Evolutionary conservation across 441 rosid species (phyloP).

Genomic region (Erysimum cheiri): DNA sequence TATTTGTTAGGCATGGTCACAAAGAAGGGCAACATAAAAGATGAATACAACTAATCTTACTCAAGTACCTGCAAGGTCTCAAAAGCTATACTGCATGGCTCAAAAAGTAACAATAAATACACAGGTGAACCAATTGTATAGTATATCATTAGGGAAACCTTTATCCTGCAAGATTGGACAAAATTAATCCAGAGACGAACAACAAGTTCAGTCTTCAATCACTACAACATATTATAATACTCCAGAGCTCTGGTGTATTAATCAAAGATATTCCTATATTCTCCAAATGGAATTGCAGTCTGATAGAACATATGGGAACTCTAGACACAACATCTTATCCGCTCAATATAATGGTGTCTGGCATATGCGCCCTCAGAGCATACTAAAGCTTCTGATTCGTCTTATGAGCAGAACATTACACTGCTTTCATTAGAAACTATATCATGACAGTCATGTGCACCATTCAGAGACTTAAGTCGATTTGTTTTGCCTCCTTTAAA

Average conservation of each 20-base stretch:
- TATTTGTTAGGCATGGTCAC: slow-evolving; percentile 5
- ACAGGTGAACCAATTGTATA: slow-evolving; percentile 64
- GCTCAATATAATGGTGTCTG: neutral
- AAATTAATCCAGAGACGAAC: slow-evolving; percentile 15
- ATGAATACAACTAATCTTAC: slow-evolving; percentile 15
- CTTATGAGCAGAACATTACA: neutral
- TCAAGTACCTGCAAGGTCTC: slow-evolving; percentile 90
- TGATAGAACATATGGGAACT: slow-evolving; percentile 6
- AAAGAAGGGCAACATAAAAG: neutral
- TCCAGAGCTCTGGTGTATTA: neutral
- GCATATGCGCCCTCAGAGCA: neutral
- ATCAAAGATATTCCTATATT: neutral
- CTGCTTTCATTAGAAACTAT: slow-evolving; percentile 2
- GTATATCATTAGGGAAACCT: slow-evolving; percentile 66
- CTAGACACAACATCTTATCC: slow-evolving; percentile 4
- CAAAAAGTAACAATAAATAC: slow-evolving; percentile 81
- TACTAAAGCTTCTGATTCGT: neutral
- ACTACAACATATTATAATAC: slow-evolving; percentile 3
- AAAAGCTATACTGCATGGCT: slow-evolving; percentile 93
- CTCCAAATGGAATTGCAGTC: slow-evolving; percentile 10
- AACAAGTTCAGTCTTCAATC: slow-evolving; percentile 4
- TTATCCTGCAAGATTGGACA: slow-evolving; percentile 67
- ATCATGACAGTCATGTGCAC: neutral
- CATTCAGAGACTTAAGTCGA: neutral
- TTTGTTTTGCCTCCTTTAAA: neutral